These are phyloP conservation scores for Xylariaceae sp. DNA, from an alignment of 2,329 filamentous ascomycete species.

Conservation along the genomic window DNA sequence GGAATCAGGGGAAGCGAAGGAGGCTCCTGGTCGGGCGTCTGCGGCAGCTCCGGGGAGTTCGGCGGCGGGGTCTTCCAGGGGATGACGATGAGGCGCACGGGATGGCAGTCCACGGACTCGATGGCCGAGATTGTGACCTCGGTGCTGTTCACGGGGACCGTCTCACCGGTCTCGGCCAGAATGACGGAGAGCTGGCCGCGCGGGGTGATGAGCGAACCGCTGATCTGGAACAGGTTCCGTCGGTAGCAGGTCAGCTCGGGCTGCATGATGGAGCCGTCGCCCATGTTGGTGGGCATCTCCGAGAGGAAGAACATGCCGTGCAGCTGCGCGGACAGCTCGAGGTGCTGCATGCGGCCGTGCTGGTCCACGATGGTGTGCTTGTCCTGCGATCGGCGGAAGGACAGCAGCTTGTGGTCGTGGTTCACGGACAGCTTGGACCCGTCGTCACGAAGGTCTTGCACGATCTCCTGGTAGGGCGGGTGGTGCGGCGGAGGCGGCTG, in stretches of 20 bases:
- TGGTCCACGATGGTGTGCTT: constrained; percentile 57
- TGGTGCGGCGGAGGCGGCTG: constrained; percentile 29
- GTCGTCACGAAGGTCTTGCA: constrained; percentile 56
- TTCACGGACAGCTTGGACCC: constrained; percentile 52
- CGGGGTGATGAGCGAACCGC: constrained; percentile 78
- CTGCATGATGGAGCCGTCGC: constrained; percentile 55
- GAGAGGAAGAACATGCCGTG: constrained; percentile 88
- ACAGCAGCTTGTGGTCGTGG: constrained; percentile 57
- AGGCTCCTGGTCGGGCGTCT: constrained; percentile 75
- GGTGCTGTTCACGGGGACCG: constrained; percentile 73
- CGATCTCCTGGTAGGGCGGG: constrained; percentile 54
- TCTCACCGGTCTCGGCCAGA: constrained; percentile 71
- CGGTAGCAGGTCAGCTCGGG: constrained; percentile 93
- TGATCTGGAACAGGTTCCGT: constrained; percentile 92
- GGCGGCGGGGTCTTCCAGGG: constrained; percentile 95
- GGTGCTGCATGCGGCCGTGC: constrained; percentile 54
- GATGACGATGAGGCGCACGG: constrained; percentile 91
- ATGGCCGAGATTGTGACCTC: constrained; percentile 88
- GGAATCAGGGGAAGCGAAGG: constrained; percentile 70
- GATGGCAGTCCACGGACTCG: constrained; percentile 88
- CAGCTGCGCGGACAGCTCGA: constrained; percentile 66
- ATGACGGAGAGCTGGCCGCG: constrained; percentile 73
- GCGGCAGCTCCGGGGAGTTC: constrained; percentile 61
- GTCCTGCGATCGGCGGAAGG: constrained; percentile 53
- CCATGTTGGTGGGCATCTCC: constrained; percentile 63